A percentile compares a stretch with the other conserved stretches of the same genome.
Evolutionary conservation across 768 basidiomycete genomes (phyloP).

Genomic region (Galerina marginata): DNA sequence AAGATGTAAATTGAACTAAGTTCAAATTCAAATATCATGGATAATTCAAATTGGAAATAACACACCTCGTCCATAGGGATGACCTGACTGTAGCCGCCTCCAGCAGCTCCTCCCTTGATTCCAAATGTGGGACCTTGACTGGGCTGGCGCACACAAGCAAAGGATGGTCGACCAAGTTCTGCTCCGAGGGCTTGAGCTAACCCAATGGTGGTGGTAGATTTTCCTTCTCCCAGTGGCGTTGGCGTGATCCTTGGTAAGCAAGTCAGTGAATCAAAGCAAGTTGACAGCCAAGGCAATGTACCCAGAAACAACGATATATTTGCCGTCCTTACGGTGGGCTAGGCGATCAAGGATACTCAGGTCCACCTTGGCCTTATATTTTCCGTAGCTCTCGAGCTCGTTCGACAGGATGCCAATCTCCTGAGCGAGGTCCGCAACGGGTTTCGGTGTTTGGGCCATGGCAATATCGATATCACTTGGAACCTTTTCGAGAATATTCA

Average conservation of each 20-base stretch:
- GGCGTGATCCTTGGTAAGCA: conserved; percentile 77
- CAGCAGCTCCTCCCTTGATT: conserved; percentile 98
- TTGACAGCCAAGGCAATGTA: conserved; percentile 36
- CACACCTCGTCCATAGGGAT: conserved; percentile 97
- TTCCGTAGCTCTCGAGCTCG: conserved; percentile 93
- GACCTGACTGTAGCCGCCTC: conserved; percentile 97
- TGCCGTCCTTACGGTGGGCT: conserved; percentile 85
- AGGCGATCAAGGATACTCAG: conserved; percentile 86
- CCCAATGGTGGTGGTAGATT: conserved; percentile 97
- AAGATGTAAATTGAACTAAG: conserved; percentile 91
- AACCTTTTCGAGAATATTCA: conserved; percentile 83
- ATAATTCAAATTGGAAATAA: background rate
- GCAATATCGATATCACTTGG: conserved; percentile 98
- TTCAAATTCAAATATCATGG: conserved; percentile 3
- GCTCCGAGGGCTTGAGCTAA: conserved; percentile 96
- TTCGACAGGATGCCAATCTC: conserved; percentile 88
- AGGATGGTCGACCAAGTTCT: conserved; percentile 89
- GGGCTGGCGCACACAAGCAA: conserved; percentile 97
- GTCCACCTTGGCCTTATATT: conserved; percentile 97
- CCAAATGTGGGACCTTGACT: conserved; percentile 99
- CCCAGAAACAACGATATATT: conserved; percentile 97
- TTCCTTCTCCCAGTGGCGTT: conserved; percentile 96
- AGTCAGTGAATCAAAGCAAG: conserved; percentile 10
- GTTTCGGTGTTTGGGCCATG: conserved; percentile 93
- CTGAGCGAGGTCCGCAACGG: conserved; percentile 77